These are phyloP conservation scores for Calycina herbarum DNA, from an alignment of 2,329 filamentous ascomycete genomes.

Conservation along the genomic window DNA sequence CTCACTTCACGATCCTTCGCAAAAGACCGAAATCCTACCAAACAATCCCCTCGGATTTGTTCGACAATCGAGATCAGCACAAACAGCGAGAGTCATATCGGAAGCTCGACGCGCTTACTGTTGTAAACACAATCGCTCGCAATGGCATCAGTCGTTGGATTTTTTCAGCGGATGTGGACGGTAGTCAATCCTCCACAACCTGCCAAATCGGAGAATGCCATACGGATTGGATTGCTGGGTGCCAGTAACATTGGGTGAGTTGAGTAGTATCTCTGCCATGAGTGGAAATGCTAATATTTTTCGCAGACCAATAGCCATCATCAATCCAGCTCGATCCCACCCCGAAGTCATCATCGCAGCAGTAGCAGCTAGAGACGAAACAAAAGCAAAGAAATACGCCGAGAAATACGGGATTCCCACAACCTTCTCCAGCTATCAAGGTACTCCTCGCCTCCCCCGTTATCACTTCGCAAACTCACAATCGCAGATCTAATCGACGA, in stretches of 20 bases:
- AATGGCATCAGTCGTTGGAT: background rate
- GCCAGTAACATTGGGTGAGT: slow-evolving; percentile 39
- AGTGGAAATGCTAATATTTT: background rate
- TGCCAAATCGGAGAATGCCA: slow-evolving; percentile 27
- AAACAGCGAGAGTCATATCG: background rate
- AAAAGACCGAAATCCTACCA: no score
- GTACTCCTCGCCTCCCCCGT: slow-evolving; percentile 29
- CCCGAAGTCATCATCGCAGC: slow-evolving; percentile 53
- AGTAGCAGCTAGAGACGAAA: slow-evolving; percentile 51
- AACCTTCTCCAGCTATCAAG: slow-evolving; percentile 51
- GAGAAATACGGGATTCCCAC: slow-evolving; percentile 52
- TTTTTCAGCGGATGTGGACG: slow-evolving; percentile 20
- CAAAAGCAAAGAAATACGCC: slow-evolving; percentile 50
- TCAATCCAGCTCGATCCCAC: slow-evolving; percentile 52
- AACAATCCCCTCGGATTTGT: background rate
- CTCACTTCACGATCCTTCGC: no score
- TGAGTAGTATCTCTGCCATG: background rate
- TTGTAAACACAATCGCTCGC: background rate
- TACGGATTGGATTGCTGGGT: slow-evolving; percentile 40
- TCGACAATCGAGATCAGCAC: background rate
- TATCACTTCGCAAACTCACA: background rate
- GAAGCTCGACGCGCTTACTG: background rate
- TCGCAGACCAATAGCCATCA: slow-evolving; percentile 43
- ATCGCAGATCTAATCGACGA: slow-evolving; percentile 42
- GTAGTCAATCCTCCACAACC: slow-evolving; percentile 17